A percentile compares a stretch with the other conserved stretches of the same genome.
Conservation (phyloP, 192 early-diverging fungal species). For the Phycomyces nitens region DNA sequence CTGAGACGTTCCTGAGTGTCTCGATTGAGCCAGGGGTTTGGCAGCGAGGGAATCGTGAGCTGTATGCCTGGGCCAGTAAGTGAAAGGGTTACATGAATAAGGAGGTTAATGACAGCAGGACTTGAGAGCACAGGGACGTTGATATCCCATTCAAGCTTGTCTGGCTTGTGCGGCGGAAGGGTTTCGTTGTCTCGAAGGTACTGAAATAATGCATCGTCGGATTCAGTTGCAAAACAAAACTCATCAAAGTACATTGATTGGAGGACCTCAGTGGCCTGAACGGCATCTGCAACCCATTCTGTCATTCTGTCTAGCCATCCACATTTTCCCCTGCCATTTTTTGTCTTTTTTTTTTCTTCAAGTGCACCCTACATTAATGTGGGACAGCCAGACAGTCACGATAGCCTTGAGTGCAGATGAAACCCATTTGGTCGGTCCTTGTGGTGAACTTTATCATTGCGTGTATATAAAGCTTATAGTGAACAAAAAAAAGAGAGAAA, state of each 20-base stretch:
- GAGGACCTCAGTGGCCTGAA: slow-evolving; percentile 13
- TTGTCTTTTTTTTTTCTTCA: too few relatives aligned
- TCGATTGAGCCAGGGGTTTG: slow-evolving; percentile 5
- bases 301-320: too few relatives aligned
- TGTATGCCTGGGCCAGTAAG: not conserved
- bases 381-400: too few relatives aligned
- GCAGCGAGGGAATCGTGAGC: not conserved
- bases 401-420: too few relatives aligned
- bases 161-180: not conserved
- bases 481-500: too few relatives aligned
- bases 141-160: slow-evolving; percentile 7
- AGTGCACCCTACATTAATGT: too few relatives aligned
- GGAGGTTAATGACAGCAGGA: not conserved
- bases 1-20: not conserved
- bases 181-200: not conserved
- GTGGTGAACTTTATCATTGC: too few relatives aligned
- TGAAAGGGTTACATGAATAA: not conserved
- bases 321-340: too few relatives aligned
- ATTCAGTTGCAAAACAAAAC: slow-evolving; percentile 16
- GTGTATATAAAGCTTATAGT: too few relatives aligned
- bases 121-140: not conserved
- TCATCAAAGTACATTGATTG: slow-evolving; percentile 27
- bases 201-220: not conserved
- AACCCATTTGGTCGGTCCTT: too few relatives aligned
- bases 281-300: slow-evolving; percentile 2